These are phyloP conservation scores for Sporisorium exsertum DNA, from an alignment of 1,284 basidiomycete genomes.

Conservation along the genomic window DNA sequence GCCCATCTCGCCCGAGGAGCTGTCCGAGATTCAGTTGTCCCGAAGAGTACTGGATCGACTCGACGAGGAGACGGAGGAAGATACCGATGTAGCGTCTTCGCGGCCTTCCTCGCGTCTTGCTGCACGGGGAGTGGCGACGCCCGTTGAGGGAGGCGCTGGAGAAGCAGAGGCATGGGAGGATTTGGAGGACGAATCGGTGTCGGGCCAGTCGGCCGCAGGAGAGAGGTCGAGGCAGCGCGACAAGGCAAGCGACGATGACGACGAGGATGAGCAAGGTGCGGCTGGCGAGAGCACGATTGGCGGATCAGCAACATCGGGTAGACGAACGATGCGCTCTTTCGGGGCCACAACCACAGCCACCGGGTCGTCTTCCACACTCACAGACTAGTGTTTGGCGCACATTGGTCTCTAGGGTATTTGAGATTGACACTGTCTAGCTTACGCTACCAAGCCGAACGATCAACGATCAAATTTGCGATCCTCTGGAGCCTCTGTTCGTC, in stretches of 20 bases:
- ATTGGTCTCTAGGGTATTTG: too few species aligned
- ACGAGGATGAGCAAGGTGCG: slow-evolving; percentile 19
- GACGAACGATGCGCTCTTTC: slow-evolving; percentile 33
- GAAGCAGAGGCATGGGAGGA: slow-evolving; percentile 49
- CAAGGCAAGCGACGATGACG: background rate
- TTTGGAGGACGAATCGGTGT: slow-evolving; percentile 21
- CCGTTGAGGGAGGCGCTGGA: slow-evolving; percentile 1
- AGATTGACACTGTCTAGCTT: too few species aligned
- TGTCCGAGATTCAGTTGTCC: slow-evolving; percentile 40
- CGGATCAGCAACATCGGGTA: slow-evolving; percentile 38
- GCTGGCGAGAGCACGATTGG: slow-evolving; percentile 32
- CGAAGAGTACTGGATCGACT: slow-evolving; percentile 57
- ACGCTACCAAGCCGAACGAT: slow-evolving; percentile 47
- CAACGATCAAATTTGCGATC: slow-evolving; percentile 59
- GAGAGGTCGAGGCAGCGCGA: background rate
- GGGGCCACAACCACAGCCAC: slow-evolving; percentile 37
- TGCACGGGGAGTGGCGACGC: background rate
- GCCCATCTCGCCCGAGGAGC: slow-evolving; percentile 33
- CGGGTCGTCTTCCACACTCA: slow-evolving; percentile 15
- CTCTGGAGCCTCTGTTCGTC: slow-evolving; percentile 64
- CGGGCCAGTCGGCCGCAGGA: slow-evolving; percentile 1
- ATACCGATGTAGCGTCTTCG: slow-evolving; percentile 50
- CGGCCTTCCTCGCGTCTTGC: slow-evolving; percentile 9
- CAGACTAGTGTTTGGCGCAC: background rate
- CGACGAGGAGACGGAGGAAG: slow-evolving; percentile 65